A percentile compares a stretch with the other conserved stretches of the same genome.
Evolutionary conservation across 257 asterid genomes (phyloP).

Genomic region (Plectranthus barbatus): DNA sequence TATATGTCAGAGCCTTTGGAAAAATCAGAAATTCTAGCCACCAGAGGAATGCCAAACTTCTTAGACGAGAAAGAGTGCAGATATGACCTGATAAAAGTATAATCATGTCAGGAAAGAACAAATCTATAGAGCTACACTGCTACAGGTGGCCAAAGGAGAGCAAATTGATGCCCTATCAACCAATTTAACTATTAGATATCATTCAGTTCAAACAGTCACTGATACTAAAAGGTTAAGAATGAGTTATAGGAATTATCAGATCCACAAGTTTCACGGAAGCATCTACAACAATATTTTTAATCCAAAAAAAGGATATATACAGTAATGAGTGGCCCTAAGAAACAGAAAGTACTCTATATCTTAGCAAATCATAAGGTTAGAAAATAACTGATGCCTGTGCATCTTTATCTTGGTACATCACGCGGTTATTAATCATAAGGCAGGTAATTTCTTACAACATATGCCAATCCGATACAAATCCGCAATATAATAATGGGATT

Average conservation of each 20-base stretch:
- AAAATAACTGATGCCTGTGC: too few relatives aligned
- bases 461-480: too few relatives aligned
- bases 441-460: too few relatives aligned
- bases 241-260: background rate
- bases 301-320: background rate
- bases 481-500: too few relatives aligned
- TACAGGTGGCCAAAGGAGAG: background rate
- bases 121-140: background rate
- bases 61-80: background rate
- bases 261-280: background rate
- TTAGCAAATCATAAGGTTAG: too few relatives aligned
- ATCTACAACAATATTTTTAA: background rate
- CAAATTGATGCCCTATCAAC: background rate
- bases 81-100: conserved; percentile 27
- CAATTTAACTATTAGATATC: background rate
- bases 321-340: background rate
- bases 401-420: too few relatives aligned
- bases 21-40: conserved; percentile 43
- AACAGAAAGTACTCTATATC: background rate
- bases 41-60: conserved; percentile 58
- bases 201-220: background rate
- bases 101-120: background rate
- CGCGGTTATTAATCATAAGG: too few relatives aligned
- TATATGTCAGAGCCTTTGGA: conserved; percentile 44
- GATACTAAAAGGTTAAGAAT: background rate